Evolutionary conservation across 148 eudicot genomes (phyloP), one percentile per base, ranked within the genome.

Genomic region (Drosera capensis): DNA sequence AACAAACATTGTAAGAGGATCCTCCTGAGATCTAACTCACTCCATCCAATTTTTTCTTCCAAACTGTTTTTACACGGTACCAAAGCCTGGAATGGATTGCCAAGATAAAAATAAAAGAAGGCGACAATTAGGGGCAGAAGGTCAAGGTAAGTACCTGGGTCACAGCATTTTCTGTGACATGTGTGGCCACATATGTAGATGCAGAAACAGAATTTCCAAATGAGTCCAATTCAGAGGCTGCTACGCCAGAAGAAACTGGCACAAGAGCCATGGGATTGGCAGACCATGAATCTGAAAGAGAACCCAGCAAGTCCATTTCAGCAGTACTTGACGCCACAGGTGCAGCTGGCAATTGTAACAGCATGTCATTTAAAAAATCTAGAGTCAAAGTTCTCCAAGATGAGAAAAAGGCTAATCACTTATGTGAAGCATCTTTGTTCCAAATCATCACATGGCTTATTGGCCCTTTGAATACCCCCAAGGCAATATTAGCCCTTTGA

Each of bases 231-330:
- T 71, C 80, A 26, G 76, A 25, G 41, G 67, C 57, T 23, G 68
- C 20, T 20, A 48, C 18, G 23, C 41, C 70, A 28, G 76, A 49
- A 43, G 82, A 31, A 45, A 61, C 68, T 23, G 84, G 79, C 65
- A 71, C 54, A 24, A 75, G 68, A 57, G 93, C 88, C 55, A 78
- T 66, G 20, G 80, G 63, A 36, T 56, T 70, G 25, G 74, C 65
- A 43, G 74, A 51, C 50, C 71, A 72, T 21, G 72, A 57, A 14
- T 85, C 95, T 11, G 85, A 73, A 56, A 81, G 72, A 34, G 93
- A 78, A 25, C 88, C 99, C 53, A 90, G 60, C 58, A 78, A 60
- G 58, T 85, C 99, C 67, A 72, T 63, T 45, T 81, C 93, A 25
- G 67, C 68, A 62, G 64, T 67, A 23, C 51, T 65, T 6, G 82